Base-by-base conservation (phyloP, 108 stramenopile species). In the Conticribra guillardii region DNA sequence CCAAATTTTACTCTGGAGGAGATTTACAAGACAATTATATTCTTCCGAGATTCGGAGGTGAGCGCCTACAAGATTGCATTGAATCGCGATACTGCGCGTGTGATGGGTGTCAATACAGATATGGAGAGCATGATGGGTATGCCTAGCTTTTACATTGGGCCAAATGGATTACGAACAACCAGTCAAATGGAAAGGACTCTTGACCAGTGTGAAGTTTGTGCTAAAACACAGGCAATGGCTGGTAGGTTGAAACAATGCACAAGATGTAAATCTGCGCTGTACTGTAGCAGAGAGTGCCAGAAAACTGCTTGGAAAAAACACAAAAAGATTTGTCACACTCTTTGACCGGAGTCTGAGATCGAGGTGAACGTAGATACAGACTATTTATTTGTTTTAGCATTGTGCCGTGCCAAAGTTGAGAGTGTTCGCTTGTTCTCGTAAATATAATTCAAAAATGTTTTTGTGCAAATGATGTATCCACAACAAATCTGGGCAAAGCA, bases 201-300 rank as follows among this genome's bases (percentile, higher is more conserved):
- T 3, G 63, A 64, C 8, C n/a, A 18, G 29, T 64, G 63, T 49
- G 63, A 21, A 22, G 28, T 22, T 5, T 64, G 63, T 50, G 63
- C 48, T 21, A 64, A 64, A 46, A 28, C 22, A 24, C 63, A 64
- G 45, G 18, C 48, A 26, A 26, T 64, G 46, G 21, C 50, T 21
- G 63, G 47, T 26, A 64, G 47, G 63, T 46, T 64, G 24, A 64
- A 64, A 28, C 14, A 49, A 64, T 64, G 63, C 47, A 45, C 44
- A 23, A 48, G 15, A 17, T 64, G 63, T 48, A 48, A 64, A 28
- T 26, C 7, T 28, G 50, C 63, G 14, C 50, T 11, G 19, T 64
- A 64, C 24, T 64, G 63, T 17, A 15, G 22, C 16, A 64, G 27
- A 46, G 47, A 48, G 7, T 64, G 63, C 29, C 63, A 64, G 47